phyloP scores from a whole-genome alignment of 129 eudicot species.

The Oenanthe sinensis region DNA sequence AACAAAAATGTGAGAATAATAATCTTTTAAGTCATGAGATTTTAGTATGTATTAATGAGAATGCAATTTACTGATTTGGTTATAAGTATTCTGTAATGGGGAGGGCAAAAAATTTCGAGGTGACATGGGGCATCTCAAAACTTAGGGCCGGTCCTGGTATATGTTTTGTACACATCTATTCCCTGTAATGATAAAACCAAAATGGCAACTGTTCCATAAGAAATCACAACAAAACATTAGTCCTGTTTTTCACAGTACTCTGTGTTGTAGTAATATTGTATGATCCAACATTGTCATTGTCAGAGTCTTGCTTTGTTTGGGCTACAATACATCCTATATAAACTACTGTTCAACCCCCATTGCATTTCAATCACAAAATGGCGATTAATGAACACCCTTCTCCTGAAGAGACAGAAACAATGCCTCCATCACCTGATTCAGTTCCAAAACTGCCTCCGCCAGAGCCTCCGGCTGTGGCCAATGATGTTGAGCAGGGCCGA shows the following conservation, averaged over 20 bases:
- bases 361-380: background rate
- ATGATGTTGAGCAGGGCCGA: conserved; percentile 17
- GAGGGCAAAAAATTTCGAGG: too few relatives aligned
- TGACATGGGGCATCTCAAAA: too few relatives aligned
- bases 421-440: conserved; percentile 10
- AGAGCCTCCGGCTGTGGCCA: conserved; percentile 18
- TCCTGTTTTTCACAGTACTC: background rate
- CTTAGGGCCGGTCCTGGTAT: too few relatives aligned
- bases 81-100: too few relatives aligned
- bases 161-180: background rate
- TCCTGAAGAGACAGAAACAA: conserved; percentile 6
- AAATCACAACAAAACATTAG: background rate
- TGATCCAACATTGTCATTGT: background rate
- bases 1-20: too few relatives aligned
- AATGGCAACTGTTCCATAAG: background rate
- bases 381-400: conserved; percentile 4
- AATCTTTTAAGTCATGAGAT: too few relatives aligned
- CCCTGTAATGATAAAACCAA: too few relatives aligned
- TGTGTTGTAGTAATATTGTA: background rate
- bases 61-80: too few relatives aligned
- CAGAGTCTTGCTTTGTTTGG: background rate
- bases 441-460: conserved; percentile 38
- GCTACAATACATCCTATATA: background rate
- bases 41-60: too few relatives aligned
- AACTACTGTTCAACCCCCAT: background rate